These are phyloP conservation scores for Debaryomyces robertsiae DNA, from an alignment of 1,139 yeast genomes.

Conservation along the genomic window DNA sequence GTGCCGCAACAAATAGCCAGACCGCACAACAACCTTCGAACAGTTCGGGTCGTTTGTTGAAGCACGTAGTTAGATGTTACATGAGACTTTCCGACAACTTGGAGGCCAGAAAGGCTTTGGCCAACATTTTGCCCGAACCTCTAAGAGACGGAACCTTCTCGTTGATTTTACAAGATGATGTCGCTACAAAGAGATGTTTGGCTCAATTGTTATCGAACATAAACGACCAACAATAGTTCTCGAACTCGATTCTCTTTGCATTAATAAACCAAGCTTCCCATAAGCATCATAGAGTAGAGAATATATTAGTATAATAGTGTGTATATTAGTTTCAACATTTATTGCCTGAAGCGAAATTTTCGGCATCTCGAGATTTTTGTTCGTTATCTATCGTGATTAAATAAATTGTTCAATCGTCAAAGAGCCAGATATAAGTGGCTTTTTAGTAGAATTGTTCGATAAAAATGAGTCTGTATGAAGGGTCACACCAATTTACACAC, in stretches of 20 bases:
- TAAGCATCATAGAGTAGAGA: background rate
- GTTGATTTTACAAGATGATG: conserved; percentile 77
- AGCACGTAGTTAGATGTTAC: conserved; percentile 94
- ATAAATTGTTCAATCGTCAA: no score
- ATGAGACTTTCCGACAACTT: conserved; percentile 85
- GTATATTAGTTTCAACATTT: conserved; percentile 6
- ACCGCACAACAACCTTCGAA: conserved; percentile 29
- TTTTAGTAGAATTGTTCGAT: conserved; percentile 2
- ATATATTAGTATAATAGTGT: conserved; percentile 7
- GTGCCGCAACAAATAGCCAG: conserved; percentile 37
- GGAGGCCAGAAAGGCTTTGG: conserved; percentile 87
- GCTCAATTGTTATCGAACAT: conserved; percentile 80
- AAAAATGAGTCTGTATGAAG: conserved; percentile 18
- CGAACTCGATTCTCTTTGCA: no score
- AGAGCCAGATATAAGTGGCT: background rate
- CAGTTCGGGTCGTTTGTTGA: conserved; percentile 77
- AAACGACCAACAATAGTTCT: conserved; percentile 33
- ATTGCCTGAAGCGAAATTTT: background rate
- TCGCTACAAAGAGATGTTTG: conserved; percentile 83
- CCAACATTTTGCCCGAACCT: conserved; percentile 82
- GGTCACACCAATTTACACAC: conserved; percentile 47
- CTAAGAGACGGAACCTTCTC: conserved; percentile 90
- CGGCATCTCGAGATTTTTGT: background rate
- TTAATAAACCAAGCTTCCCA: background rate
- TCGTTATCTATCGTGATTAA: no score